Conservation (phyloP, 768 basidiomycete genomes). For the Pleurotus eryngii region DNA sequence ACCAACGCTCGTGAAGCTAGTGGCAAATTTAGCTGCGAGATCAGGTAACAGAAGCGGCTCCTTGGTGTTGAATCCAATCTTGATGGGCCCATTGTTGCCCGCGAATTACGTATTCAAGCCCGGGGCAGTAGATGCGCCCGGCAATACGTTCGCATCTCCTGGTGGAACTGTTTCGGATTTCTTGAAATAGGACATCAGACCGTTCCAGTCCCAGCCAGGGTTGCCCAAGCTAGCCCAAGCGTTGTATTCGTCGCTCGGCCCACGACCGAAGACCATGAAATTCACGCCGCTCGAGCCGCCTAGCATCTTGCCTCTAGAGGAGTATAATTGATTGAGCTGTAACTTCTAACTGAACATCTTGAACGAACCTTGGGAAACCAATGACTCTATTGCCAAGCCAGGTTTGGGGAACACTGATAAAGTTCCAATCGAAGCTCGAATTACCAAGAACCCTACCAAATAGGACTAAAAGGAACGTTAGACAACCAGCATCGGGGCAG, state of each 20-base stretch:
- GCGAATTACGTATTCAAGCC: too few species aligned
- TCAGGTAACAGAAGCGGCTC: too few species aligned
- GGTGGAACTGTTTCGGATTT: constrained; percentile 6
- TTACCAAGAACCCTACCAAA: too few species aligned
- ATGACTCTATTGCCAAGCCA: background rate
- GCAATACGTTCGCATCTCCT: too few species aligned
- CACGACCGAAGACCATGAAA: constrained; percentile 11
- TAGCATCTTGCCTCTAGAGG: constrained; percentile 16
- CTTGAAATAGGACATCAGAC: constrained; percentile 6
- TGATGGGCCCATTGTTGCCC: too few species aligned
- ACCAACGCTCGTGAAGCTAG: background rate
- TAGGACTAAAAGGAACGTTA: too few species aligned
- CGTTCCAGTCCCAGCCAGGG: constrained; percentile 10
- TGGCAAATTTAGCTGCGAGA: too few species aligned
- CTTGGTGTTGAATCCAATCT: too few species aligned
- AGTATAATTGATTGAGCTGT: background rate
- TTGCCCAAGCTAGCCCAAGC: constrained; percentile 10
- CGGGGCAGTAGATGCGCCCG: too few species aligned
- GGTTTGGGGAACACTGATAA: background rate
- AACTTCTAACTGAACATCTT: too few species aligned
- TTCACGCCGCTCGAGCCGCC: constrained; percentile 18
- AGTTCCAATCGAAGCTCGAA: background rate
- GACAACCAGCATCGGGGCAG: too few species aligned
- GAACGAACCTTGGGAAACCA: too few species aligned
- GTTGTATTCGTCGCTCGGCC: constrained; percentile 14